phyloP scores from a whole-genome alignment of 495 filamentous ascomycete genomes.

The Penicillium odoratum region DNA sequence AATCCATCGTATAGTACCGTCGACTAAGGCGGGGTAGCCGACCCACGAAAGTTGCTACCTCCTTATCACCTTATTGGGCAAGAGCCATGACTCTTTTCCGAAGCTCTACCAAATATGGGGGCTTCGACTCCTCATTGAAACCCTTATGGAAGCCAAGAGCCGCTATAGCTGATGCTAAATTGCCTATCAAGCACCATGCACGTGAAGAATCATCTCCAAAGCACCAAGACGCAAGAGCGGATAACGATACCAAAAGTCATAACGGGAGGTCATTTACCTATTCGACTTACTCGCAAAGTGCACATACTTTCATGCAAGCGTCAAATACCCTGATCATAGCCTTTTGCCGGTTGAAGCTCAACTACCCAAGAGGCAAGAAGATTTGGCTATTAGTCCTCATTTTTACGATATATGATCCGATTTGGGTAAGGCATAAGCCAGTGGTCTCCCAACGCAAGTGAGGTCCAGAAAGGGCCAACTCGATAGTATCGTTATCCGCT shows the following conservation, averaged over 20 bases:
- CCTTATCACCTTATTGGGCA: not conserved
- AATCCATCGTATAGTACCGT: not conserved
- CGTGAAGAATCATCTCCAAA: not conserved
- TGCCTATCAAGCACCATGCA: not conserved
- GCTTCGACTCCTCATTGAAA: not conserved
- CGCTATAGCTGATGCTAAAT: not conserved
- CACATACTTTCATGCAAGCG: not conserved
- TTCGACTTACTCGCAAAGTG: not conserved
- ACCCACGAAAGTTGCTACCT: not conserved
- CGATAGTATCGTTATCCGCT: not conserved
- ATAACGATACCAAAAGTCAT: not conserved
- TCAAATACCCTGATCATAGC: not conserved
- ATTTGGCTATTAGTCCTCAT: not conserved
- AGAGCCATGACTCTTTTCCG: not conserved
- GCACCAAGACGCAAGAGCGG: not conserved
- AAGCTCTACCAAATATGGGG: not conserved
- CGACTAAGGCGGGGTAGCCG: not conserved
- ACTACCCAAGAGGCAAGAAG: too few species aligned
- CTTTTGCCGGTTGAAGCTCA: not conserved
- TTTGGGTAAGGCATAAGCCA: not conserved
- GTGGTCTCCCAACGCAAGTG: not conserved
- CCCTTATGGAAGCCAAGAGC: not conserved
- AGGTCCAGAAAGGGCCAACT: not conserved
- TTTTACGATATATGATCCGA: not conserved
- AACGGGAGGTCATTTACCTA: not conserved